Percentiles rank a stretch among this genome's conserved stretches.
Conservation (phyloP, 2,329 filamentous ascomycete species). For the Cladophialophora yegresii region DNA sequence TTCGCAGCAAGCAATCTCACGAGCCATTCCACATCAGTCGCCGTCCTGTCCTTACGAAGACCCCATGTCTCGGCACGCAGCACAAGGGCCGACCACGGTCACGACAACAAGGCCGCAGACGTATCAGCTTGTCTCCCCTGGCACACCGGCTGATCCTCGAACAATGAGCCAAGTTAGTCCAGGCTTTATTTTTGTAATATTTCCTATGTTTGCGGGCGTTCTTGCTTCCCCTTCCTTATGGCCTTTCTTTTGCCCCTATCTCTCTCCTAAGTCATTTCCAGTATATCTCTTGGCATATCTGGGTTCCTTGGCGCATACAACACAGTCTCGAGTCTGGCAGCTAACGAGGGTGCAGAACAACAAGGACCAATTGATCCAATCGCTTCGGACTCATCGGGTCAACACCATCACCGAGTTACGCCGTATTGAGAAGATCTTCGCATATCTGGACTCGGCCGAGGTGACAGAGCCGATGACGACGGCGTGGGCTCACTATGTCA, state of each 20-base stretch:
- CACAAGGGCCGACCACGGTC: slow-evolving; percentile 18
- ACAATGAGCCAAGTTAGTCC: slow-evolving; percentile 38
- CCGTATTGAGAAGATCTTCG: slow-evolving; percentile 68
- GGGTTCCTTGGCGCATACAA: slow-evolving; percentile 24
- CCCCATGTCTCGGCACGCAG: slow-evolving; percentile 26
- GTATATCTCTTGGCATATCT: slow-evolving; percentile 19
- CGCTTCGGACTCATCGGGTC: slow-evolving; percentile 66
- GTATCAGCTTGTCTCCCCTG: slow-evolving; percentile 37
- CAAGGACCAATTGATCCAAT: slow-evolving; percentile 61
- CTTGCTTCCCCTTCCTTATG: slow-evolving; percentile 17
- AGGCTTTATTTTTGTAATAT: slow-evolving; percentile 38
- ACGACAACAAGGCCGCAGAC: slow-evolving; percentile 22
- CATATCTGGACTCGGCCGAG: slow-evolving; percentile 59
- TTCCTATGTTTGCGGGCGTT: slow-evolving; percentile 32
- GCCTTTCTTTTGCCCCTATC: slow-evolving; percentile 23
- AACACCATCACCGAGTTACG: slow-evolving; percentile 73
- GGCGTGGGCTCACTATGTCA: slow-evolving; percentile 72
- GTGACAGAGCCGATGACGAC: slow-evolving; percentile 68
- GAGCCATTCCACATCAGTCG: slow-evolving; percentile 8
- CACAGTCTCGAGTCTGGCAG: neutral
- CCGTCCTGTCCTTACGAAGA: slow-evolving; percentile 11
- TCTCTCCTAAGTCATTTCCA: slow-evolving; percentile 16
- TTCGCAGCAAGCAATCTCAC: slow-evolving; percentile 14
- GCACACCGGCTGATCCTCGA: slow-evolving; percentile 34
- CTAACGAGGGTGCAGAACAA: slow-evolving; percentile 43